Evolutionary conservation across 1,284 basidiomycete genomes (phyloP), one percentile per base, ranked within the genome.

Genomic region (Lentinula novae-zelandiae): DNA sequence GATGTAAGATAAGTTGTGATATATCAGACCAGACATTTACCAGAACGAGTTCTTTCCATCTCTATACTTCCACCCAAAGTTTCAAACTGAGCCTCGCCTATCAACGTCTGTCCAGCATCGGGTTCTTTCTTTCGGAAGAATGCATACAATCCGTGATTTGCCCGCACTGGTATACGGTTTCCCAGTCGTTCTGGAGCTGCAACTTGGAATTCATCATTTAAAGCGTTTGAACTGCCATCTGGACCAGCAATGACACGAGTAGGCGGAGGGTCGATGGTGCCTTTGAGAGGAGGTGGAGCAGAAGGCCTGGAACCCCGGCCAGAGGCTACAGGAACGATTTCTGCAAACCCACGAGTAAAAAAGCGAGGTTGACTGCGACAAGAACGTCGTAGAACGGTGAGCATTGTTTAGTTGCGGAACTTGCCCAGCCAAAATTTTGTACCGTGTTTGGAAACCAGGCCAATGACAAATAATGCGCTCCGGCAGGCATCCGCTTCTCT

Each of bases 121-220:
- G 44, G 62, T 46, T 75, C 72, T 65, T 79, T 83, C 67, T 78
- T 78, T 63, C 89, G 78, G 73, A 93, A 93, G 72, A 93, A 92
- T 0, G 77, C 84, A 68, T 83, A 92, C 5, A 93, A 78, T 0
- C 90, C 90, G 69, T 93, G 91, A 62, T 86, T 80, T 17, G 76
- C 75, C 40, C 65, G 68, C 12, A 78, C 75, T 3, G 73, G 67
- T 6, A 78, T 68, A 55, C 62, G 59, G 31, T 58, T 60, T 15
- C 62, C 59, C 9, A 53, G 44, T 39, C 54, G 50, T 27, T 52
- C 48, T n/a, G 62, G 49, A 5, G 34, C 22, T 22, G 57, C 46
- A 17, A 53, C 13, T 54, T 40, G 22, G 12, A 17, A 12, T 48
- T 60, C 51, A 39, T 39, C 20, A 48, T 44, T 13, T 22, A 53